Conservation (phyloP, 2,329 filamentous ascomycete genomes). For the Trichoderma sp. region DNA sequence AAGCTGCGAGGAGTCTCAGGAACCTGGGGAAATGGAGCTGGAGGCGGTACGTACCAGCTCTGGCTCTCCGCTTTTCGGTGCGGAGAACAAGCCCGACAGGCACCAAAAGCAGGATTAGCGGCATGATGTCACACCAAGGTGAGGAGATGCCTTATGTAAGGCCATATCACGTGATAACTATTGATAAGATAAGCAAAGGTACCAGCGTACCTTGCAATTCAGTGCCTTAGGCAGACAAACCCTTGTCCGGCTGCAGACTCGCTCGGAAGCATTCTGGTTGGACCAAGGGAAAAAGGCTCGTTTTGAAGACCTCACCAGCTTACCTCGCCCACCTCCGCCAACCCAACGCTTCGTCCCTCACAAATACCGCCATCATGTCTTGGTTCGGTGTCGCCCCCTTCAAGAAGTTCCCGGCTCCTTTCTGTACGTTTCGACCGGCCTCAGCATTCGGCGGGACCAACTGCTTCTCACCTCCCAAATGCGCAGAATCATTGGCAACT, state of each 20-base stretch:
- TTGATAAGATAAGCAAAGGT: neutral
- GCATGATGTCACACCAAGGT: neutral
- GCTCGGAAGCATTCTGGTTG: constrained; percentile 34
- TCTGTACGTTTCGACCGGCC: constrained; percentile 66
- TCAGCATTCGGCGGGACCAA: constrained; percentile 24
- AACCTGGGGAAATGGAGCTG: constrained; percentile 27
- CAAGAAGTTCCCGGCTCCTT: constrained; percentile 80
- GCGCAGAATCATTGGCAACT: constrained; percentile 30
- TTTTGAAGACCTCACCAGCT: constrained; percentile 38
- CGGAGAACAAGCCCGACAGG: constrained; percentile 12
- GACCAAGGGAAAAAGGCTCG: constrained; percentile 45
- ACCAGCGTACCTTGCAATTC: neutral
- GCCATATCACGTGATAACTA: neutral
- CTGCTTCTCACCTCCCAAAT: constrained; percentile 22
- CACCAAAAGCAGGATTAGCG: constrained; percentile 8
- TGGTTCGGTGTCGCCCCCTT: constrained; percentile 65
- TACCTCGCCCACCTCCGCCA: constrained; percentile 36
- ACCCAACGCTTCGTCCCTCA: constrained; percentile 41
- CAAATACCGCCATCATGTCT: constrained; percentile 64
- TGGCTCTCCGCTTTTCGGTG: constrained; percentile 18
- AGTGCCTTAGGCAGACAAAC: constrained; percentile 21
- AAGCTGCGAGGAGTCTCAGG: neutral
- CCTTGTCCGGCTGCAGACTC: constrained; percentile 38
- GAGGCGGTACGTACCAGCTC: constrained; percentile 15
- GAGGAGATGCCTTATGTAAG: neutral